Evolutionary conservation across 176 grass and related monocot genomes (phyloP).

Genomic region (Avena sativa): DNA sequence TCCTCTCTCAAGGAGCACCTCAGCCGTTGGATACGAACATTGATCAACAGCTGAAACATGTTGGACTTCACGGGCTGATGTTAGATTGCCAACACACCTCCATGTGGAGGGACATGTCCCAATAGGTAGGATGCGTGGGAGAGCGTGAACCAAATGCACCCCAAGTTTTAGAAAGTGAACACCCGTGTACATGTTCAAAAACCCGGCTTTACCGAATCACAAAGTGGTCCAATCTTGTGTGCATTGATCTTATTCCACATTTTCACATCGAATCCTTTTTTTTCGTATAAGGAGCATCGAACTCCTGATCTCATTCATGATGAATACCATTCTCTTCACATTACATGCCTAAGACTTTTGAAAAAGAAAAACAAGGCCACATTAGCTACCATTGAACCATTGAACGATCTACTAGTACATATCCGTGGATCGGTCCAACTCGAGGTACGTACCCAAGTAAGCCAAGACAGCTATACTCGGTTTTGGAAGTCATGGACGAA

Average conservation of each 20-base stretch:
- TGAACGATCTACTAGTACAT: neutral
- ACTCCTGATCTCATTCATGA: neutral
- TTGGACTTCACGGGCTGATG: too few relatives aligned
- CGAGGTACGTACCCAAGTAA: neutral
- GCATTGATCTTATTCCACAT: neutral
- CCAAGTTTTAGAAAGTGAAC: too few relatives aligned
- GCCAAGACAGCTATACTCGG: neutral
- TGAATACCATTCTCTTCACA: neutral
- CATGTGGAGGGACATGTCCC: too few relatives aligned
- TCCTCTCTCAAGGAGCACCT: too few relatives aligned
- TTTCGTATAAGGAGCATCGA: neutral
- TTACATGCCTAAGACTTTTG: neutral
- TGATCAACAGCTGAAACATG: too few relatives aligned
- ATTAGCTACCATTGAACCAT: conserved; percentile 36
- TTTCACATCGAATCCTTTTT: neutral
- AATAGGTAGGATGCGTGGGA: too few relatives aligned
- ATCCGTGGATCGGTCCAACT: neutral
- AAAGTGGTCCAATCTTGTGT: too few relatives aligned
- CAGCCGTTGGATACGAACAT: too few relatives aligned
- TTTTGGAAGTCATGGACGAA: conserved; percentile 22
- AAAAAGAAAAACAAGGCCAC: neutral
- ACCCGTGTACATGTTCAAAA: too few relatives aligned
- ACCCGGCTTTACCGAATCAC: too few relatives aligned
- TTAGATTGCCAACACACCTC: too few relatives aligned
- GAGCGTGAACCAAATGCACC: too few relatives aligned